Base-by-base conservation (phyloP, 306 rosid genomes). In the Ormosia emarginata region DNA sequence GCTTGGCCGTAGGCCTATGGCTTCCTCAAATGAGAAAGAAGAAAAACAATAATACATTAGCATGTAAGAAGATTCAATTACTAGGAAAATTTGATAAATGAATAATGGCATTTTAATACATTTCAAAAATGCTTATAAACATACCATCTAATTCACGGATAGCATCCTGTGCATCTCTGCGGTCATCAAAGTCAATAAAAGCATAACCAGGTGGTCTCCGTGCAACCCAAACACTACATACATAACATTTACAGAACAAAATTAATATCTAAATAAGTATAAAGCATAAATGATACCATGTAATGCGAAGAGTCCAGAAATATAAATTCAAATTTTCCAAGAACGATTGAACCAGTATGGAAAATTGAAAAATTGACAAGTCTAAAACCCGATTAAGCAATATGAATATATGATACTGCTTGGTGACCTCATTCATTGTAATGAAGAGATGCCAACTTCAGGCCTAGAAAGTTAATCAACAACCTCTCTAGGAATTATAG, bases 121-220 rank as follows among this genome's bases (percentile, higher is more conserved):
- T 67, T 72, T 49, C 14, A 12, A 58, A 6, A 78, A 67, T 37
- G 10, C 58, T 32, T 50, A 70, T 14, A 44, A 30, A 81, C 91
- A 66, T 89, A 96, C 99, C 99, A 90, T 96, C 99, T 58, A 96
- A 40, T 71, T 92, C 99, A 10, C 97, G 96, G 41, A 96, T 93
- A 39, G 97, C 98, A 83, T 96, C 99, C 64, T 91, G 91, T 2
- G 98, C 98, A 73, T 96, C 99, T 82, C 99, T 85, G 8, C 86
- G 79, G 65, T 96, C 99, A 87, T 96, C 99, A 11, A 96, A 96
- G 78, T 96, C 99, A 41, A 96, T 87, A 65, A 96, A 96, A 58
- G 99, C 99, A 85, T 96, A 96, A 71, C 99, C 99, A 29, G 99
- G 98, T 58, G 99, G 99, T 18, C 99, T 90, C 56, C 98, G 82